A percentile compares a stretch with the other conserved stretches of the same genome.
phyloP scores from a whole-genome alignment of 2,329 filamentous ascomycete genomes.

The Colletotrichum endophyticum region DNA sequence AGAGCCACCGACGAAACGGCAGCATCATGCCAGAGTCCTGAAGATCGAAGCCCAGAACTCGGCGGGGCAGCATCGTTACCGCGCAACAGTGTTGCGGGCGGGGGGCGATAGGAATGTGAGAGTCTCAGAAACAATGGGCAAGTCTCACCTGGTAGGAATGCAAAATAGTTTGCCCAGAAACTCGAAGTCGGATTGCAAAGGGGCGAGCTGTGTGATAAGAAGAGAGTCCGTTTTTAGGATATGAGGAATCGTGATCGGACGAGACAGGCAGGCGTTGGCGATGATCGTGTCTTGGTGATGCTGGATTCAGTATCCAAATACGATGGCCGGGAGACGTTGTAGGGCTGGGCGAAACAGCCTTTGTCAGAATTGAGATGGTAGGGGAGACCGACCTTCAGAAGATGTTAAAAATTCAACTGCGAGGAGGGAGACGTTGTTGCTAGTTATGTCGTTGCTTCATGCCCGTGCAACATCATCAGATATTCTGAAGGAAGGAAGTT shows the following conservation, averaged over 20 bases:
- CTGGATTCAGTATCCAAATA: background rate
- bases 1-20: background rate
- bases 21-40: background rate
- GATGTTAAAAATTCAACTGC: background rate
- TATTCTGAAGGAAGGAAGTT: slow-evolving; percentile 2
- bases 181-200: background rate
- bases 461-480: background rate
- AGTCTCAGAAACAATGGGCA: slow-evolving; percentile 17
- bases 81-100: slow-evolving; percentile 6
- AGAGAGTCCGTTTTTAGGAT: background rate
- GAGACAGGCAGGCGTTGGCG: background rate
- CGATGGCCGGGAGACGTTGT: background rate
- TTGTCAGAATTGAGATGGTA: background rate
- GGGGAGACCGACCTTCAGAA: background rate
- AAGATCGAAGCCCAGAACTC: background rate
- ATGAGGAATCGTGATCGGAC: background rate
- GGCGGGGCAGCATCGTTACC: background rate
- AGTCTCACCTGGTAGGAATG: slow-evolving; percentile 22
- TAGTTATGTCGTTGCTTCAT: background rate
- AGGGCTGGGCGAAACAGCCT: background rate
- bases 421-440: background rate
- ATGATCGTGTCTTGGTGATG: background rate
- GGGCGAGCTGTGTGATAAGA: background rate
- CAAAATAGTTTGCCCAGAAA: slow-evolving; percentile 1
- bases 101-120: background rate